Evolutionary conservation across 2,329 filamentous ascomycete species (phyloP).

Genomic region (Trichoderma guizhouense): DNA sequence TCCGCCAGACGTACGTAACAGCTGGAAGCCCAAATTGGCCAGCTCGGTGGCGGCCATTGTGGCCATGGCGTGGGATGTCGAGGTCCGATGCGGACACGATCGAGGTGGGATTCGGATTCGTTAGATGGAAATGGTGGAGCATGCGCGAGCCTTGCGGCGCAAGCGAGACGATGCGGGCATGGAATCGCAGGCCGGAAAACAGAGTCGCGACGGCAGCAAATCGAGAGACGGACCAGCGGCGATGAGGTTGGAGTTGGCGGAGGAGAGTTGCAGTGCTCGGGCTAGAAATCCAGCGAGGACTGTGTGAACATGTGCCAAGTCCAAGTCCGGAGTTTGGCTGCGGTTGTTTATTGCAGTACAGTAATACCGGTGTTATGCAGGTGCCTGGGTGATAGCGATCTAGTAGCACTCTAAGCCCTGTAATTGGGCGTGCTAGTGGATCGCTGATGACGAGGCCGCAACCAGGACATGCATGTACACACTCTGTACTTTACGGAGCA

Average conservation of each 20-base stretch:
- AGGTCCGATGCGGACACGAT: not conserved
- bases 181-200: constrained; percentile 1
- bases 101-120: constrained; percentile 1
- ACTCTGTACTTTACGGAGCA: not conserved
- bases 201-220: not conserved
- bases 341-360: not conserved
- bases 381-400: constrained; percentile 7
- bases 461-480: not conserved
- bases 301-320: not conserved
- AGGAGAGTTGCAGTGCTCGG: not conserved
- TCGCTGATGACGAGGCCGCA: constrained; percentile 8
- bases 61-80: constrained; percentile 7
- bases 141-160: constrained; percentile 26
- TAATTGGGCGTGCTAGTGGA: constrained; percentile 8
- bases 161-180: constrained; percentile 23
- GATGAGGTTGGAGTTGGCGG: not conserved
- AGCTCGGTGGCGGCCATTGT: constrained; percentile 26
- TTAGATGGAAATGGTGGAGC: constrained; percentile 14
- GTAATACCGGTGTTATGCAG: not conserved
- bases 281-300: not conserved
- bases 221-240: not conserved
- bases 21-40: constrained; percentile 31
- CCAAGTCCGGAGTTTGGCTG: not conserved
- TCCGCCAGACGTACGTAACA: constrained; percentile 30
- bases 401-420: constrained; percentile 12